Conservation (phyloP, 2,329 filamentous ascomycete species). For the Fonsecaea nubica region DNA sequence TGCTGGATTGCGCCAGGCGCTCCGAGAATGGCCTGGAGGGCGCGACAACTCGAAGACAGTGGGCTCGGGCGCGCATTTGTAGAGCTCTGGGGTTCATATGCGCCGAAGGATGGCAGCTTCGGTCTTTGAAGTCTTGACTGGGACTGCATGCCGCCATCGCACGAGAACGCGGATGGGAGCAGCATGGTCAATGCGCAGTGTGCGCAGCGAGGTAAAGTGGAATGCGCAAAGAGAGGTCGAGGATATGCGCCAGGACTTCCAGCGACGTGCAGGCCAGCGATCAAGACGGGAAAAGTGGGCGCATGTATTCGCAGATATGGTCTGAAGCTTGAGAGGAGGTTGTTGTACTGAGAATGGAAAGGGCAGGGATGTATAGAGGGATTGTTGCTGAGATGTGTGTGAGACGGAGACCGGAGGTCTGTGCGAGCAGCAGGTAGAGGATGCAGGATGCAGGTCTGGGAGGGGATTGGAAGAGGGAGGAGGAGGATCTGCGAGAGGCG, state of each 20-base stretch:
- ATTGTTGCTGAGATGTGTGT: conserved; percentile 16
- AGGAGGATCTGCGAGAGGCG: conserved; percentile 1
- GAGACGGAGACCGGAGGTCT: conserved; percentile 21
- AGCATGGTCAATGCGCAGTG: conserved; percentile 44
- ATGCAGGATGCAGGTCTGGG: neutral
- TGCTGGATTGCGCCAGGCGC: conserved; percentile 41
- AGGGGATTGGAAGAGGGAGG: neutral
- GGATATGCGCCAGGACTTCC: conserved; percentile 28
- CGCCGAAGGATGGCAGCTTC: conserved; percentile 45
- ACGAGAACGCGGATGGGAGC: conserved; percentile 55
- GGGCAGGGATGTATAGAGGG: conserved; percentile 4
- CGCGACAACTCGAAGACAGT: conserved; percentile 41
- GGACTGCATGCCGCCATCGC: conserved; percentile 46
- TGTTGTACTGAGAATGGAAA: neutral
- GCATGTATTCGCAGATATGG: conserved; percentile 19
- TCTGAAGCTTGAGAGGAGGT: conserved; percentile 19
- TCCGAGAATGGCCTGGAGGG: conserved; percentile 40
- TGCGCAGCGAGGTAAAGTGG: conserved; percentile 25
- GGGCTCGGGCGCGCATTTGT: conserved; percentile 51
- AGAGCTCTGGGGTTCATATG: conserved; percentile 45
- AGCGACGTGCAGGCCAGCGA: conserved; percentile 13
- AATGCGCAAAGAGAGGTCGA: neutral
- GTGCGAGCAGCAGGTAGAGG: neutral
- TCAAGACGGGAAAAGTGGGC: conserved; percentile 1
- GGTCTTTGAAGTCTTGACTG: conserved; percentile 31